Conservation (phyloP, 2,329 filamentous ascomycete genomes). For the Colletotrichum shisoi region DNA sequence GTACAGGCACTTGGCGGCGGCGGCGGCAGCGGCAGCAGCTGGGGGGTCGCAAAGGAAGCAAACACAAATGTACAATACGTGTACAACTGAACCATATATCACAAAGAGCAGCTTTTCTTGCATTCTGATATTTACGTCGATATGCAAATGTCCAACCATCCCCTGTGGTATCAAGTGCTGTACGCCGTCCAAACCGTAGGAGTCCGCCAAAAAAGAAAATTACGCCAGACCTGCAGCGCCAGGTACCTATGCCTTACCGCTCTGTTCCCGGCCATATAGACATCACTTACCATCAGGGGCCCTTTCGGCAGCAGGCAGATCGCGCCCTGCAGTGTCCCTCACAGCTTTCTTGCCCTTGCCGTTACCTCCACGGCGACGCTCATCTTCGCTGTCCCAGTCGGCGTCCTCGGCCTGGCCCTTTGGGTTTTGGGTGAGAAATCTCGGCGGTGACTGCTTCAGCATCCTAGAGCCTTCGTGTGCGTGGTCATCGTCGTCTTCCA, state of each 20-base stretch:
- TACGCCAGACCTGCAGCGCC: constrained; percentile 26
- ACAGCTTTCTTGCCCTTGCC: constrained; percentile 57
- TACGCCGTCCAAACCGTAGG: constrained; percentile 18
- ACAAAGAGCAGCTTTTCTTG: constrained; percentile 36
- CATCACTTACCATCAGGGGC: constrained; percentile 49
- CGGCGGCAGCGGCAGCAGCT: neutral
- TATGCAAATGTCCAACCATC: constrained; percentile 36
- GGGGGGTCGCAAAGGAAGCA: constrained; percentile 1
- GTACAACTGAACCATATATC: constrained; percentile 49
- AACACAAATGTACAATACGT: constrained; percentile 48
- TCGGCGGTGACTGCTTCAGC: constrained; percentile 54
- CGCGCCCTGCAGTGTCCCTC: constrained; percentile 60
- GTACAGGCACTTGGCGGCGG: too few relatives aligned
- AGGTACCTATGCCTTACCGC: constrained; percentile 27
- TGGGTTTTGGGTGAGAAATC: constrained; percentile 42
- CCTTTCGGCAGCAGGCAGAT: constrained; percentile 61
- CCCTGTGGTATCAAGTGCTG: constrained; percentile 38
- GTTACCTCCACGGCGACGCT: constrained; percentile 51
- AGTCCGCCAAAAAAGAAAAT: neutral
- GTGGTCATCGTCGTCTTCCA: constrained; percentile 64
- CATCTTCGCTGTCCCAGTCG: constrained; percentile 58
- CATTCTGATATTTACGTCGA: constrained; percentile 25
- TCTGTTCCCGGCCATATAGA: neutral
- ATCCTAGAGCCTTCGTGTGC: constrained; percentile 66
- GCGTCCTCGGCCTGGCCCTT: constrained; percentile 45